These are phyloP conservation scores for Lizonia empirigonia DNA, from an alignment of 2,329 filamentous ascomycete genomes.

Conservation along the genomic window DNA sequence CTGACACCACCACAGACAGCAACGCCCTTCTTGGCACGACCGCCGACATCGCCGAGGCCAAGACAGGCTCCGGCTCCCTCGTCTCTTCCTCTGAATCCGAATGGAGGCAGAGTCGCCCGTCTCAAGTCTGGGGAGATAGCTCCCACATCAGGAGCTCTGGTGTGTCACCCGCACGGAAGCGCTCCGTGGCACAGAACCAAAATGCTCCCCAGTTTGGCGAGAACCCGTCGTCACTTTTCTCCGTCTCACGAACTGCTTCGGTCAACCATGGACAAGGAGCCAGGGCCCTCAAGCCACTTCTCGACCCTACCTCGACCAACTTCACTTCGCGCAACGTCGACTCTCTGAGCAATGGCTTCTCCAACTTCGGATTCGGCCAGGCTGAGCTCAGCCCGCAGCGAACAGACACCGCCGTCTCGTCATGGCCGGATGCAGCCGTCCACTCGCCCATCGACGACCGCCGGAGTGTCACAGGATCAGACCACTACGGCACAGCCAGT, in stretches of 20 bases:
- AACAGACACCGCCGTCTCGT: slow-evolving; percentile 33
- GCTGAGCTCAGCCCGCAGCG: slow-evolving; percentile 37
- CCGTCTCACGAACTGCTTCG: slow-evolving; percentile 29
- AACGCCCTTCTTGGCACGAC: slow-evolving; percentile 30
- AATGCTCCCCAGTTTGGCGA: slow-evolving; percentile 20
- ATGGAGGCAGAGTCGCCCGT: slow-evolving; percentile 61
- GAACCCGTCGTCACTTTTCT: slow-evolving; percentile 34
- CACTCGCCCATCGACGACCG: slow-evolving; percentile 53
- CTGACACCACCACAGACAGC: slow-evolving; percentile 39
- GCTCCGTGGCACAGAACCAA: slow-evolving; percentile 45
- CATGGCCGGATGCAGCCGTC: slow-evolving; percentile 44
- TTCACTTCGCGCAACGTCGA: slow-evolving; percentile 41
- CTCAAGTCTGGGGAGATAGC: slow-evolving; percentile 61
- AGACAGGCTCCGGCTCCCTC: slow-evolving; percentile 72
- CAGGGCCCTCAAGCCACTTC: slow-evolving; percentile 38
- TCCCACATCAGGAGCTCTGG: slow-evolving; percentile 44
- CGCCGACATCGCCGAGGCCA: slow-evolving; percentile 54
- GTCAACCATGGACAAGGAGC: slow-evolving; percentile 30
- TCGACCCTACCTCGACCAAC: slow-evolving; percentile 41
- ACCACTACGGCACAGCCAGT: slow-evolving; percentile 54
- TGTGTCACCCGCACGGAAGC: slow-evolving; percentile 46
- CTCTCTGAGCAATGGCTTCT: slow-evolving; percentile 41
- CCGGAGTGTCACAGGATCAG: slow-evolving; percentile 47
- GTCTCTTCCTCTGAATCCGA: slow-evolving; percentile 72
- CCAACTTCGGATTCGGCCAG: slow-evolving; percentile 41